A percentile compares a stretch with the other conserved stretches of the same genome.
These are phyloP conservation scores for Pleurotus eryngii DNA, from an alignment of 768 basidiomycete species.

Conservation along the genomic window DNA sequence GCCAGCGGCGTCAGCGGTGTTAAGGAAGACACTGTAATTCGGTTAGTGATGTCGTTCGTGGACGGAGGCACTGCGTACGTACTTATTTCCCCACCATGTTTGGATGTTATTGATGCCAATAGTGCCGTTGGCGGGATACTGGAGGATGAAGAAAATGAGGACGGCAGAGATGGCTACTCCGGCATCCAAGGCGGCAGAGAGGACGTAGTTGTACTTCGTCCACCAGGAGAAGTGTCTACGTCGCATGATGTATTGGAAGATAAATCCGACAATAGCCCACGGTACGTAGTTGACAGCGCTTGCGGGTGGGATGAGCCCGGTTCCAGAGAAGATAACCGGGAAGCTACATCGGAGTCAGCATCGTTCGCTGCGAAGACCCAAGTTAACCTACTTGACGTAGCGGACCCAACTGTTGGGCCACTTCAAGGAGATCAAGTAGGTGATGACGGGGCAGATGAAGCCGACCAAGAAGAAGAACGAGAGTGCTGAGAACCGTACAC, in stretches of 20 bases:
- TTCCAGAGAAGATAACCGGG: constrained; percentile 60
- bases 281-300: constrained; percentile 67
- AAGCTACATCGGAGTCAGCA: constrained; percentile 24
- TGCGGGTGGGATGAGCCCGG: constrained; percentile 62
- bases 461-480: constrained; percentile 79
- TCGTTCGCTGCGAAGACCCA: too few species aligned
- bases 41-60: constrained; percentile 2
- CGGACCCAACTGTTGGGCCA: constrained; percentile 63
- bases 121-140: constrained; percentile 59
- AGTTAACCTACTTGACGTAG: constrained; percentile 54
- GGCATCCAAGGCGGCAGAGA: constrained; percentile 72
- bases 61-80: constrained; percentile 13
- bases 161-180: constrained; percentile 60
- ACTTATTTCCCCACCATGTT: constrained; percentile 73
- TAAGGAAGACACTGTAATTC: constrained; percentile 26
- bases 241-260: constrained; percentile 61
- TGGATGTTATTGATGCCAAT: constrained; percentile 55
- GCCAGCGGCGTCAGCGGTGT: constrained; percentile 38
- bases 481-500: constrained; percentile 30
- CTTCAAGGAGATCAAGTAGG: constrained; percentile 50
- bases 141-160: constrained; percentile 55
- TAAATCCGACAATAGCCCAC: constrained; percentile 61
- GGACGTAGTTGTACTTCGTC: constrained; percentile 63
- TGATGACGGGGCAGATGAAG: constrained; percentile 51
- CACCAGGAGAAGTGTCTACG: constrained; percentile 63